A percentile compares a stretch with the other conserved stretches of the same genome.
These are phyloP conservation scores for Sporothrix dimorphospora DNA, from an alignment of 2,329 filamentous ascomycete genomes.

Conservation along the genomic window DNA sequence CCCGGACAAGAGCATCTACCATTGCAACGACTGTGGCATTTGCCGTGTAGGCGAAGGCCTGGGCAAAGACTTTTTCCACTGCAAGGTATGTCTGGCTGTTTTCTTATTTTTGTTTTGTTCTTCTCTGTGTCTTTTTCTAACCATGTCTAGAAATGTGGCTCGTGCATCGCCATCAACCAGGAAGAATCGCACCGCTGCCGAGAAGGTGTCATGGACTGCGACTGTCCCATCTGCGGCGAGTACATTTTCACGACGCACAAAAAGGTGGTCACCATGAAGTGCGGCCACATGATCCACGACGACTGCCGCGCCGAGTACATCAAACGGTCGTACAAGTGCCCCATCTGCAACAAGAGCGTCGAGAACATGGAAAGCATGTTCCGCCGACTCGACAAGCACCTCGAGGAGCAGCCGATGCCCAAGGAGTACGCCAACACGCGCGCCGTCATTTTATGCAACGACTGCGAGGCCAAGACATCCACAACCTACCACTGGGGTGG, in stretches of 20 bases:
- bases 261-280: slow-evolving; percentile 90
- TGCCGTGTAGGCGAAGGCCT: slow-evolving; percentile 88
- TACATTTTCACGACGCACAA: slow-evolving; percentile 93
- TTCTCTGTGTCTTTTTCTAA: background rate
- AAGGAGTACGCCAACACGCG: slow-evolving; percentile 76
- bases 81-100: slow-evolving; percentile 57
- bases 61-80: slow-evolving; percentile 97
- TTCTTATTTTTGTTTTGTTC: slow-evolving; percentile 12
- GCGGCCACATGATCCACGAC: slow-evolving; percentile 93
- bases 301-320: slow-evolving; percentile 88
- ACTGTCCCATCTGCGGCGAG: slow-evolving; percentile 95
- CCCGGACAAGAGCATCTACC: slow-evolving; percentile 87
- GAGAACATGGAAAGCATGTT: slow-evolving; percentile 97
- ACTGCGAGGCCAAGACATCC: slow-evolving; percentile 85
- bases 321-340: slow-evolving; percentile 90
- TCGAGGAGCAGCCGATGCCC: slow-evolving; percentile 90
- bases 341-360: slow-evolving; percentile 95
- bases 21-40: slow-evolving; percentile 94
- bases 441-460: slow-evolving; percentile 89
- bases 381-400: slow-evolving; percentile 84
- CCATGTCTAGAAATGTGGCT: slow-evolving; percentile 74
- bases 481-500: slow-evolving; percentile 94
- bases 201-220: slow-evolving; percentile 89
- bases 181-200: slow-evolving; percentile 89
- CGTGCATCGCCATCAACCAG: slow-evolving; percentile 89